Conservation (phyloP, 1,139 yeast genomes). For the Taphrina confusa region DNA sequence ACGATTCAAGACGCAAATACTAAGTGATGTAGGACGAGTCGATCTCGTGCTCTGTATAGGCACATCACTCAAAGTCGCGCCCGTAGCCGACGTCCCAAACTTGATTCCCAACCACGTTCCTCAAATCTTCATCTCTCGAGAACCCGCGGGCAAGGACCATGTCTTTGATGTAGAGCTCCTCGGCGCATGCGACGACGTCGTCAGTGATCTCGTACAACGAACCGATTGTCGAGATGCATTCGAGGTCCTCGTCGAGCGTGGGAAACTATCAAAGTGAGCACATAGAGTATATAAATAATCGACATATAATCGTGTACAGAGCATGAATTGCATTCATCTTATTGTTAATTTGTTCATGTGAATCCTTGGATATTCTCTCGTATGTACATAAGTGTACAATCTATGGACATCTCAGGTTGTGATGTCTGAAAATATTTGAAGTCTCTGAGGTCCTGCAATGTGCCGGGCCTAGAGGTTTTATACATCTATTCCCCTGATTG, state of each 20-base stretch:
- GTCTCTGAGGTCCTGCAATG: too few relatives aligned
- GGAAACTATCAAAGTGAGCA: too few relatives aligned
- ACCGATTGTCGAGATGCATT: conserved; percentile 58
- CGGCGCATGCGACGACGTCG: conserved; percentile 77
- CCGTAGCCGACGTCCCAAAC: conserved; percentile 91
- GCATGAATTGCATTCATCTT: too few relatives aligned
- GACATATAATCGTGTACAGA: too few relatives aligned
- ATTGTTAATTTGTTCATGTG: too few relatives aligned
- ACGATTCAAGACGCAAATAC: conserved; percentile 65
- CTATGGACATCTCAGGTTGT: too few relatives aligned
- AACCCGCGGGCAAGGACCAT: conserved; percentile 68
- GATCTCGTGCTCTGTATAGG: conserved; percentile 87
- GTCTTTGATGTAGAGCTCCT: conserved; percentile 79
- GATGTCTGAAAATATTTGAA: too few relatives aligned
- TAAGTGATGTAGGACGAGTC: conserved; percentile 59
- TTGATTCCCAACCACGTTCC: conserved; percentile 70
- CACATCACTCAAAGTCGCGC: conserved; percentile 91
- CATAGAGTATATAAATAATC: too few relatives aligned
- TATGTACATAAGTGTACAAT: too few relatives aligned
- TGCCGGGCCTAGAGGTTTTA: too few relatives aligned
- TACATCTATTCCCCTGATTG: too few relatives aligned
- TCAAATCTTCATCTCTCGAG: conserved; percentile 78
- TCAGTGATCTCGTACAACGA: conserved; percentile 61
- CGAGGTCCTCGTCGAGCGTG: not conserved
- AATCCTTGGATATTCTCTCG: too few relatives aligned